Evolutionary conservation across 2,329 filamentous ascomycete genomes (phyloP), one percentile per base, ranked within the genome.

Genomic region (Dothidotthia symphoricarpi): DNA sequence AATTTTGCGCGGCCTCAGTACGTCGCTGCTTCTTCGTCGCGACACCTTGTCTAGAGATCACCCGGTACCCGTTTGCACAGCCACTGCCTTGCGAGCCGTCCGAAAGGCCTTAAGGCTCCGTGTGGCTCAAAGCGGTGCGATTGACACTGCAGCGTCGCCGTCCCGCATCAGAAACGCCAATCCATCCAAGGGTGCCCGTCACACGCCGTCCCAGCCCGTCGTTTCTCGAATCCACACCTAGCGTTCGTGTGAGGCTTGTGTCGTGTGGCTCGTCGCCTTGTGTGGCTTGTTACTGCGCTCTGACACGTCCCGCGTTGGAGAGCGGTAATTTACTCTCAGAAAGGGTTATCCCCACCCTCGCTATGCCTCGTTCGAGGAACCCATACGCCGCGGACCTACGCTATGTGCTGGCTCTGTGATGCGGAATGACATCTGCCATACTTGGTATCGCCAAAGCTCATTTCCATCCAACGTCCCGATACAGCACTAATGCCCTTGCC

Each of bases 121-220:
- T 22, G 34, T n/a, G 14, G 31, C 58, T 50, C 52, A 43, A 62
- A 57, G 25, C 25, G 56, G 43, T 39, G 51, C 41, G 61, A 65
- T 65, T 58, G 56, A 57, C 61, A 53, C 55, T 59, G 57, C 59
- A 59, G 37, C 49, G 44, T 53, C 50, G 49, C 48, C 48, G 53
- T 51, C 49, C 55, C 55, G 49, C 51, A 39, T 32, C 43, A 31
- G 34, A 36, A 53, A 28, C 51, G 41, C 47, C 42, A 41, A 43
- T 47, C 43, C 32, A 31, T 36, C 51, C 46, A 42, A 41, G 49
- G 30, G 34, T 51, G 36, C 36, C 36, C 24, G 34, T 35, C 31
- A 37, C 55, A 53, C 51, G 39, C 43, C 39, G 44, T 55, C 46
- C 55, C 57, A 61, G 49, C 48, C 51, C 51, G 46, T 54, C 47